These are phyloP conservation scores for Cryphonectria radicalis DNA, from an alignment of 2,329 filamentous ascomycete genomes.

Conservation along the genomic window DNA sequence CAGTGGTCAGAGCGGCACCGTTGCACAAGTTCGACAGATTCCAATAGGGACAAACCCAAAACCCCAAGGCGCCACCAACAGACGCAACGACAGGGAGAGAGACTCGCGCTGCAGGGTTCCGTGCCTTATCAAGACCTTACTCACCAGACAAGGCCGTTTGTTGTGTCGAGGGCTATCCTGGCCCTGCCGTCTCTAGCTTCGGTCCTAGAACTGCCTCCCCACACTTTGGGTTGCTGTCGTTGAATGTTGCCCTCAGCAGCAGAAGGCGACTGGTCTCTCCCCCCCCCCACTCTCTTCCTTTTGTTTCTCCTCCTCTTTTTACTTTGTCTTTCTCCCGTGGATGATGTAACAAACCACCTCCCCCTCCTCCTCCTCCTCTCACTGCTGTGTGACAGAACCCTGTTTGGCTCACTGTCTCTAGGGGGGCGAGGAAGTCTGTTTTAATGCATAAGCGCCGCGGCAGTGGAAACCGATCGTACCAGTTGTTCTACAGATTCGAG, in stretches of 20 bases:
- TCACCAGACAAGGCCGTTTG: conserved; percentile 15
- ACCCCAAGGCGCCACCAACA: neutral
- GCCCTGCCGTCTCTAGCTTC: conserved; percentile 18
- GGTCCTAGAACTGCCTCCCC: conserved; percentile 21
- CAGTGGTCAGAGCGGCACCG: neutral
- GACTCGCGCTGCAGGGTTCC: neutral
- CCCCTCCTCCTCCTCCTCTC: no score
- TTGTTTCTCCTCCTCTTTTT: neutral
- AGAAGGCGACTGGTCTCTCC: no score
- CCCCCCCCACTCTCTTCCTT: neutral
- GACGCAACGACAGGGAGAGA: conserved; percentile 3
- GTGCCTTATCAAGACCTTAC: conserved; percentile 19
- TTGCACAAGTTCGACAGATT: neutral
- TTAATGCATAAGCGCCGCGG: neutral
- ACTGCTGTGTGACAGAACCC: neutral
- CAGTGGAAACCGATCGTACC: neutral
- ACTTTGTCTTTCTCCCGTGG: neutral
- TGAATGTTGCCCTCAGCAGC: neutral
- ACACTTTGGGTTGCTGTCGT: conserved; percentile 5
- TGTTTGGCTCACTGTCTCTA: neutral
- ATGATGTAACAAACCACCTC: neutral
- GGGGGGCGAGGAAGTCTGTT: neutral
- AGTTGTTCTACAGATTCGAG: no score
- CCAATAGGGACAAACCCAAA: neutral
- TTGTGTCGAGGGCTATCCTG: conserved; percentile 24